Conservation (phyloP, 305 asterid species). For the Rubia tinctorum region DNA sequence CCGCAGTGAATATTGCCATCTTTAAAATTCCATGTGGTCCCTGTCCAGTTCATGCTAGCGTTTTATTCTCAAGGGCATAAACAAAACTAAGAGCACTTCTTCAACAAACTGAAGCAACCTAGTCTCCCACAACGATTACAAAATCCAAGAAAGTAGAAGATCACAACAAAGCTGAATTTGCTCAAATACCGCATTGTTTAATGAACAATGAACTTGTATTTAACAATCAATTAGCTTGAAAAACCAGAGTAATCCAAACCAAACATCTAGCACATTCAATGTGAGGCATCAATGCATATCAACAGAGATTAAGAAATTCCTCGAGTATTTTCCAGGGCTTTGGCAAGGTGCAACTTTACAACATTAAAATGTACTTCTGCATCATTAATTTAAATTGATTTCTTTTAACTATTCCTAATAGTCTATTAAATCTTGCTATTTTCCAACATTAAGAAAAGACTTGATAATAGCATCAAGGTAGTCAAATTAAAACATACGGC, state of each 20-base stretch:
- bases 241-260: slow-evolving; percentile 32
- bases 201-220: not conserved
- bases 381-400: slow-evolving; percentile 89
- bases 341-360: slow-evolving; percentile 88
- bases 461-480: slow-evolving; percentile 61
- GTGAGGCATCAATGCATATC: slow-evolving; percentile 86
- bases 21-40: not conserved
- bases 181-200: not conserved
- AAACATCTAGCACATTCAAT: slow-evolving; percentile 75
- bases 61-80: not conserved
- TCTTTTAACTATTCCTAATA: slow-evolving; percentile 80
- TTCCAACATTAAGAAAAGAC: slow-evolving; percentile 51
- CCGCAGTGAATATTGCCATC: slow-evolving; percentile 34
- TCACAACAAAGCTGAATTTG: not conserved
- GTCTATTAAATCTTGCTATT: slow-evolving; percentile 62
- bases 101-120: not conserved
- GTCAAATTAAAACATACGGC: slow-evolving; percentile 42
- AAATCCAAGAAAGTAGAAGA: not conserved
- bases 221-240: not conserved
- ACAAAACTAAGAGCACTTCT: not conserved
- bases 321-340: slow-evolving; percentile 79
- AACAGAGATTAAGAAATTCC: slow-evolving; percentile 61
- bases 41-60: not conserved
- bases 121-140: not conserved
- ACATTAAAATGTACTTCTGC: slow-evolving; percentile 93